Percentiles rank a stretch among this genome's conserved stretches.
phyloP scores from a whole-genome alignment of 805 yeast genomes.

The Yarrowia alimentaria region DNA sequence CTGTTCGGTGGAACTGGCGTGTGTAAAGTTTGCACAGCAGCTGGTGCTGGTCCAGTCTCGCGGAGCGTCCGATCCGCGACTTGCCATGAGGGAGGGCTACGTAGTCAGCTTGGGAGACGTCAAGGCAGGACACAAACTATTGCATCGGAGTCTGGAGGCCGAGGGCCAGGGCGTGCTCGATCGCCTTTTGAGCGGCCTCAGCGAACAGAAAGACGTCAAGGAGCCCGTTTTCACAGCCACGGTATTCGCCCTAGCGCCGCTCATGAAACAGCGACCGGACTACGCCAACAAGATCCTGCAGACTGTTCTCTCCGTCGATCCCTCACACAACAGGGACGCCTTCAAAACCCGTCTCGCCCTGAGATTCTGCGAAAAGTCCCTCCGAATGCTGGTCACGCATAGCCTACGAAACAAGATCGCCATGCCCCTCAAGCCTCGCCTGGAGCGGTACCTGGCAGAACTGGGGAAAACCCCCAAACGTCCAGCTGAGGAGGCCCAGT shows the following conservation, averaged over 20 bases:
- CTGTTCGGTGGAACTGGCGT: constrained; percentile 64
- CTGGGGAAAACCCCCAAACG: constrained; percentile 33
- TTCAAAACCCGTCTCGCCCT: constrained; percentile 19
- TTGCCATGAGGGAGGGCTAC: too few relatives aligned
- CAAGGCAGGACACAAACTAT: constrained; percentile 47
- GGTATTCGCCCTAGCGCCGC: constrained; percentile 58
- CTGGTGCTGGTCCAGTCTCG: constrained; percentile 56
- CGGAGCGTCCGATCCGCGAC: too few relatives aligned
- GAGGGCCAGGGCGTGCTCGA: constrained; percentile 74
- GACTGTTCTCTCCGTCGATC: constrained; percentile 1
- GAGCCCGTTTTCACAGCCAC: constrained; percentile 53
- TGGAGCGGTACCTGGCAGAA: constrained; percentile 20
- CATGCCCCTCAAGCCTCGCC: background rate
- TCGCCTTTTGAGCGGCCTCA: constrained; percentile 54
- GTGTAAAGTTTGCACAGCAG: constrained; percentile 68
- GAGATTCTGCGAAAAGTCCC: constrained; percentile 22
- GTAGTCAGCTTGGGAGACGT: too few relatives aligned
- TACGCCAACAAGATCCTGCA: constrained; percentile 40
- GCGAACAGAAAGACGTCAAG: background rate
- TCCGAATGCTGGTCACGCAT: constrained; percentile 14
- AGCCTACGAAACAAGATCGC: constrained; percentile 12
- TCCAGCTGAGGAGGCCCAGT: too few relatives aligned
- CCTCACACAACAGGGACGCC: background rate
- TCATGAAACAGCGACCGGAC: constrained; percentile 45
- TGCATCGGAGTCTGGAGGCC: constrained; percentile 58